These are phyloP conservation scores for Lentinula boryana DNA, from an alignment of 768 basidiomycete species.

Conservation along the genomic window DNA sequence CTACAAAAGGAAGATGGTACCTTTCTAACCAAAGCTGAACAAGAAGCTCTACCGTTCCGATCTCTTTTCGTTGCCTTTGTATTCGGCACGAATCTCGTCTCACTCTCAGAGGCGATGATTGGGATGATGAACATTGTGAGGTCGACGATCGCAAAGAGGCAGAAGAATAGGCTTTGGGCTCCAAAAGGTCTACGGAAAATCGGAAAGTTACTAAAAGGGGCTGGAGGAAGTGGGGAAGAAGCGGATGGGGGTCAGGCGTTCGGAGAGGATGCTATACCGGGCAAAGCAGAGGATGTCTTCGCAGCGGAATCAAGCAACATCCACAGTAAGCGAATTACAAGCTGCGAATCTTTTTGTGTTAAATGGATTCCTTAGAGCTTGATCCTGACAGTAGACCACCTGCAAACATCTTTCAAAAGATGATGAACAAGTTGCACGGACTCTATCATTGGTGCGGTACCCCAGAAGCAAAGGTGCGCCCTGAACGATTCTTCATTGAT, in stretches of 20 bases:
- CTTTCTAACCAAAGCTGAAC: conserved; percentile 4
- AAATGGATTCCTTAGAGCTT: conserved; percentile 16
- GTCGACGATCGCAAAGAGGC: conserved; percentile 30
- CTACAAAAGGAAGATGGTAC: conserved; percentile 19
- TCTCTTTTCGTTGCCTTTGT: conserved; percentile 47
- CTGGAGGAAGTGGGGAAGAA: conserved; percentile 22
- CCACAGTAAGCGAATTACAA: background rate
- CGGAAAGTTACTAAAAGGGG: background rate
- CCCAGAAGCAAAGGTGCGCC: conserved; percentile 31
- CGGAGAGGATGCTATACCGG: conserved; percentile 11
- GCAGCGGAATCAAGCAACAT: conserved; percentile 3
- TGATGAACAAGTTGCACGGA: conserved; percentile 27
- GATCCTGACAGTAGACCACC: conserved; percentile 47
- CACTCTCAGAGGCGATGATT: conserved; percentile 29
- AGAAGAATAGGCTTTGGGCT: conserved; percentile 37
- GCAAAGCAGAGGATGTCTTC: conserved; percentile 13
- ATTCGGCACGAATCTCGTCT: conserved; percentile 37
- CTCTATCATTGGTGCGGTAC: conserved; percentile 35
- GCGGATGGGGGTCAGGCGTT: conserved; percentile 20
- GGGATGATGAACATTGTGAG: conserved; percentile 28
- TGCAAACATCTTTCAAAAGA: conserved; percentile 31
- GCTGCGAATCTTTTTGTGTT: background rate
- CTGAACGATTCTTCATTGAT: background rate
- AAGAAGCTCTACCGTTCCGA: conserved; percentile 21
- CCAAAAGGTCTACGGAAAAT: conserved; percentile 36